Evolutionary conservation across 2,329 filamentous ascomycete species (phyloP).

Genomic region (Aspergillus neoniger): DNA sequence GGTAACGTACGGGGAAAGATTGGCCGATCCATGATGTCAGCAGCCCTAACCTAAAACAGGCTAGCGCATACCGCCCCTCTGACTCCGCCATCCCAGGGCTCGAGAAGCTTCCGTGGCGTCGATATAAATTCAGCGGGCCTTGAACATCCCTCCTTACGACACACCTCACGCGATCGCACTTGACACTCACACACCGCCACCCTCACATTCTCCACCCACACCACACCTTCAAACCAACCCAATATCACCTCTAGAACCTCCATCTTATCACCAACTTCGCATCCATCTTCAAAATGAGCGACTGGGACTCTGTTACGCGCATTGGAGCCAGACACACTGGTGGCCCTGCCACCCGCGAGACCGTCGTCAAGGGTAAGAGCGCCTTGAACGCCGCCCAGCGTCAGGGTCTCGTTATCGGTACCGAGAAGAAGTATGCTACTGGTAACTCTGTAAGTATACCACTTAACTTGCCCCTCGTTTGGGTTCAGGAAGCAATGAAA

Average conservation of each 20-base stretch:
- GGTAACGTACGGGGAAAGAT: not conserved
- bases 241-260: conserved; percentile 2
- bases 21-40: conserved; percentile 20
- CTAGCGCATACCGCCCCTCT: conserved; percentile 30
- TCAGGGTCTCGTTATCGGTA: conserved; percentile 71
- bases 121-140: conserved; percentile 37
- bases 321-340: conserved; percentile 84
- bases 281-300: conserved; percentile 57
- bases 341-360: conserved; percentile 71
- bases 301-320: conserved; percentile 89
- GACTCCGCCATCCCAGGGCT: conserved; percentile 30
- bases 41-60: conserved; percentile 21
- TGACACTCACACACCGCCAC: conserved; percentile 16
- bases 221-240: not conserved
- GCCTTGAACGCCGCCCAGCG: conserved; percentile 89
- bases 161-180: conserved; percentile 34
- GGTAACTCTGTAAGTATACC: conserved; percentile 72
- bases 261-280: conserved; percentile 1
- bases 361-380: conserved; percentile 79
- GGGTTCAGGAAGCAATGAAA: no score
- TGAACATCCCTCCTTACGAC: conserved; percentile 24
- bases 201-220: conserved; percentile 10
- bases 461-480: not conserved
- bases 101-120: conserved; percentile 44
- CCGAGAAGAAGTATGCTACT: conserved; percentile 86